Evolutionary conservation across 306 rosid genomes (phyloP).

Genomic region (Quercus glauca): DNA sequence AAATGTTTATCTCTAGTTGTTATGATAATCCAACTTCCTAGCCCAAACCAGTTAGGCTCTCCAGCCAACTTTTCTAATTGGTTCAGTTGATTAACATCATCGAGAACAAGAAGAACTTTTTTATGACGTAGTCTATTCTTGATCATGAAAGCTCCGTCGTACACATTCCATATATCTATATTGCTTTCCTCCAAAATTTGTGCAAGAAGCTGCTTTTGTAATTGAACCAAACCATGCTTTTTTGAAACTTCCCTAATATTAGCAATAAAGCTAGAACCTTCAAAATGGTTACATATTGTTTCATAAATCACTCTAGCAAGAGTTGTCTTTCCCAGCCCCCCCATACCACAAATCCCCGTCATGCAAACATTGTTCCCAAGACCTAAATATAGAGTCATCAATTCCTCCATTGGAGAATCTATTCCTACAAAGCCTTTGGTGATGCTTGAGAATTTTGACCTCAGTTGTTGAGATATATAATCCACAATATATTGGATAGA

Average conservation of each 20-base stretch:
- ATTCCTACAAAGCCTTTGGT: too few species aligned
- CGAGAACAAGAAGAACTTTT: not conserved
- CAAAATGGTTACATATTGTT: too few species aligned
- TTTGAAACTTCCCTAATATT: not conserved
- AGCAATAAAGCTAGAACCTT: too few species aligned
- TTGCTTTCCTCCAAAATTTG: not conserved
- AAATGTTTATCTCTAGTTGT: not conserved
- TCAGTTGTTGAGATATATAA: fast-evolving
- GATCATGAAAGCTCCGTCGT: not conserved
- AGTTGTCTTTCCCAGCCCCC: too few species aligned
- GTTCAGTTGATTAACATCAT: not conserved
- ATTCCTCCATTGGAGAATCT: too few species aligned
- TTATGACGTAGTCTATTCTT: not conserved
- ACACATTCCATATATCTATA: too few species aligned
- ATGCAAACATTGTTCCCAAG: too few species aligned
- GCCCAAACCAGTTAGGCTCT: not conserved
- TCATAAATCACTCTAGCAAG: too few species aligned
- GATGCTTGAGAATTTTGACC: too few species aligned
- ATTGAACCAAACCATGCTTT: not conserved
- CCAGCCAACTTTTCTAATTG: not conserved
- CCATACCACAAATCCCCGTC: too few species aligned
- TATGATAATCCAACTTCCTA: not conserved
- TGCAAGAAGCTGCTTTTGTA: not conserved
- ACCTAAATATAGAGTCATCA: too few species aligned
- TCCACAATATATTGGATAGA: too few species aligned